A percentile compares a stretch with the other conserved stretches of the same genome.
Evolutionary conservation across 2,329 filamentous ascomycete species (phyloP).

Genomic region (Didymella keratinophila): DNA sequence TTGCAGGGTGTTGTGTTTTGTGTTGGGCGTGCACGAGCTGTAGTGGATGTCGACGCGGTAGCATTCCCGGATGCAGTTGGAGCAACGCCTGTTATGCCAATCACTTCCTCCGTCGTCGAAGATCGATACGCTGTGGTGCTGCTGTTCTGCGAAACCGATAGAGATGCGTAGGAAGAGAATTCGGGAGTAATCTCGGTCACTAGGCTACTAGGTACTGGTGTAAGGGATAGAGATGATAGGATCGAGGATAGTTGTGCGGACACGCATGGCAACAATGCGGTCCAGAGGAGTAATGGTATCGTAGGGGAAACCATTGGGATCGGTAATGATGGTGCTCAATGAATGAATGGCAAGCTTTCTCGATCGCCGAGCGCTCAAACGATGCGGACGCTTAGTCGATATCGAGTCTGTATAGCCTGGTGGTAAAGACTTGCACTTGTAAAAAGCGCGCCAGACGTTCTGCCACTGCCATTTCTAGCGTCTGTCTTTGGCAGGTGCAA

Average conservation of each 20-base stretch:
- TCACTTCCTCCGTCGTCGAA: conserved; percentile 22
- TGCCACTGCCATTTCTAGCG: conserved; percentile 13
- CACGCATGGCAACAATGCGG: conserved; percentile 13
- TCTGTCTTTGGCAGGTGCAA: conserved; percentile 21
- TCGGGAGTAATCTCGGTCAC: conserved; percentile 1
- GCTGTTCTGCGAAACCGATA: conserved; percentile 23
- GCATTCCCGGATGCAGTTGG: conserved; percentile 21
- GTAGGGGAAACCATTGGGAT: conserved; percentile 25
- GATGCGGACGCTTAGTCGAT: conserved; percentile 4
- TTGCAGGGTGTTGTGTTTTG: conserved; percentile 47
- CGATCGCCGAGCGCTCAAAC: conserved; percentile 12
- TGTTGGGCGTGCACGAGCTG: conserved; percentile 22
- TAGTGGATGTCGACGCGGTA: conserved; percentile 20
- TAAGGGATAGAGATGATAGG: conserved; percentile 14
- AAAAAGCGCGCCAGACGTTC: conserved; percentile 1
- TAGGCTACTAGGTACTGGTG: conserved; percentile 23
- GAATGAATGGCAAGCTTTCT: conserved; percentile 23
- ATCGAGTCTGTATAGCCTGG: neutral
- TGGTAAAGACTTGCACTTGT: neutral
- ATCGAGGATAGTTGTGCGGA: conserved; percentile 28
- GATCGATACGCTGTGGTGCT: conserved; percentile 24
- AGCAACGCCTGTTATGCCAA: conserved; percentile 31
- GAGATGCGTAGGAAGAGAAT: conserved; percentile 12
- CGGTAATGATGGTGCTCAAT: conserved; percentile 2
- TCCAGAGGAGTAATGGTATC: conserved; percentile 17